phyloP scores from a whole-genome alignment of 352 stramenopile species.

The Globisporangium polare region DNA sequence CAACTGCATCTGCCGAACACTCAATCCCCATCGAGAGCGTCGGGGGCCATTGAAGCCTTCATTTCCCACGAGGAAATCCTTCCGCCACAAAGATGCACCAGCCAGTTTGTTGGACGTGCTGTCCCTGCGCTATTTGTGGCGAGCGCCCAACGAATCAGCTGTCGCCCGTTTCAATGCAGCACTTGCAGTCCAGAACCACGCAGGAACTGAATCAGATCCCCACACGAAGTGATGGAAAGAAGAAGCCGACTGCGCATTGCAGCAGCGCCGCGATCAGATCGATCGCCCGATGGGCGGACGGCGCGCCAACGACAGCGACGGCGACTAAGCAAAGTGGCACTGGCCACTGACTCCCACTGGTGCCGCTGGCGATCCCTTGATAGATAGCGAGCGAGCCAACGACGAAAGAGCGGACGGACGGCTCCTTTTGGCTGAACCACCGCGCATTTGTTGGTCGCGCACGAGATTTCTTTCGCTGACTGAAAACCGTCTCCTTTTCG shows the following conservation, averaged over 20 bases:
- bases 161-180: not conserved
- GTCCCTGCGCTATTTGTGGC: not conserved
- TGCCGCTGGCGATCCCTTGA: not conserved
- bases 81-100: too few relatives aligned
- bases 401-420: not conserved
- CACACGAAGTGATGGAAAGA: not conserved
- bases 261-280: not conserved
- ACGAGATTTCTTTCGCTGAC: conserved; percentile 9
- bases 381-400: not conserved
- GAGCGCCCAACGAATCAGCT: not conserved
- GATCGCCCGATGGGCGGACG: not conserved
- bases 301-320: not conserved
- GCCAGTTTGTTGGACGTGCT: not conserved
- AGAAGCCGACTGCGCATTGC: not conserved
- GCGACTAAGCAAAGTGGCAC: not conserved
- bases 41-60: too few relatives aligned
- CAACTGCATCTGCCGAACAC: too few relatives aligned
- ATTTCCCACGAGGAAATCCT: too few relatives aligned
- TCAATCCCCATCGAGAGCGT: too few relatives aligned
- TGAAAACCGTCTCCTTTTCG: conserved; percentile 4
- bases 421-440: not conserved
- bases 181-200: not conserved
- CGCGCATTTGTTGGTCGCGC: conserved; percentile 4
- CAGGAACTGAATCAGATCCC: not conserved
- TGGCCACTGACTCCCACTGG: not conserved